Evolutionary conservation across 2,329 filamentous ascomycete genomes (phyloP).

Genomic region (Aschersonia sp.): DNA sequence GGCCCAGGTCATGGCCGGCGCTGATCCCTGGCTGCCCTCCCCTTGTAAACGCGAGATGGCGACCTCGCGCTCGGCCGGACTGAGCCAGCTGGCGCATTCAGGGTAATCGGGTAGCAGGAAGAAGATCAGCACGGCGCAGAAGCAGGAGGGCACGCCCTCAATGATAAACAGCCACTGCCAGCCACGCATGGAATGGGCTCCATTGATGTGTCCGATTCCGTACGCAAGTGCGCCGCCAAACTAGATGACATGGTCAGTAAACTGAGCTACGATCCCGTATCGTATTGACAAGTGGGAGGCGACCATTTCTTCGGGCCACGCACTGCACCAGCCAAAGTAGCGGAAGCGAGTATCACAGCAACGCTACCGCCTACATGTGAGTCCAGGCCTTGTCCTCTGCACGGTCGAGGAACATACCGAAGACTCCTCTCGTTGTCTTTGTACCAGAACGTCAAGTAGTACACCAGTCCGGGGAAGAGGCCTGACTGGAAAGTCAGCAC

Average conservation of each 20-base stretch:
- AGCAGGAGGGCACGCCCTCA: constrained; percentile 49
- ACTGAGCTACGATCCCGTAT: too few relatives aligned
- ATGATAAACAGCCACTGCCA: constrained; percentile 57
- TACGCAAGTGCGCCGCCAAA: constrained; percentile 62
- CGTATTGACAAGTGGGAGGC: neutral
- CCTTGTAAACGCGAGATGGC: constrained; percentile 26
- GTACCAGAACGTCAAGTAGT: constrained; percentile 66
- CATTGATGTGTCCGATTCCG: constrained; percentile 58
- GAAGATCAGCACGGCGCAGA: constrained; percentile 47
- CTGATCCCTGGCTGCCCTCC: constrained; percentile 39
- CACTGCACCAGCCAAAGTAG: constrained; percentile 53
- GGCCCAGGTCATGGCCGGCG: constrained; percentile 46
- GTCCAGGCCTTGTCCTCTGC: neutral
- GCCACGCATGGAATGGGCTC: constrained; percentile 41
- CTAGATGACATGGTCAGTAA: constrained; percentile 4
- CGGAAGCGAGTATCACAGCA: constrained; percentile 54
- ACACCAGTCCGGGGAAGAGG: constrained; percentile 42
- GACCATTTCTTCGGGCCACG: constrained; percentile 4
- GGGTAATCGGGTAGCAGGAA: constrained; percentile 58
- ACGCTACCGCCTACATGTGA: constrained; percentile 26
- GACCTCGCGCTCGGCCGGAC: constrained; percentile 42
- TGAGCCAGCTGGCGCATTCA: constrained; percentile 49
- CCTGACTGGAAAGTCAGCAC: constrained; percentile 39
- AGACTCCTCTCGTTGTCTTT: constrained; percentile 54
- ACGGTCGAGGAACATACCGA: constrained; percentile 15